Evolutionary conservation across 2,329 filamentous ascomycete genomes (phyloP), one percentile per base, ranked within the genome.

Genomic region (Hymenoscyphus linearis): DNA sequence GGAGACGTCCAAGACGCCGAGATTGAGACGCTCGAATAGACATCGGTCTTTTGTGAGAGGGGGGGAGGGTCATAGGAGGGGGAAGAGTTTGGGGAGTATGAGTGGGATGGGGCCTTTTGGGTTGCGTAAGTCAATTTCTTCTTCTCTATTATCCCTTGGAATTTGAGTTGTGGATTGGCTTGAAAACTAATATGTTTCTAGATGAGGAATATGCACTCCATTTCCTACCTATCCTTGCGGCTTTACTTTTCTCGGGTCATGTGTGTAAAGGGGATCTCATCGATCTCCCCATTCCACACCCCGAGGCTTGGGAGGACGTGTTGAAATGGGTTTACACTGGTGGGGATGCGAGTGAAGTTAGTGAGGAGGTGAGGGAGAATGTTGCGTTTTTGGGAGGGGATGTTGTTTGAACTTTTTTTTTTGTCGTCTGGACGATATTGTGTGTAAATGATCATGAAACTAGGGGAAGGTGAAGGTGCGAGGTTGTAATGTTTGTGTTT

Each of bases 261-360:
- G 76, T 86, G 25, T 72, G 73, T 14, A 75, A 76, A 26, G 79
- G 82, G 31, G 84, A 86, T 66, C 74, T 75, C 1, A 75, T 87
- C 57, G 82, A 86, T 64, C 73, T 87, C 10, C 83, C 84, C 0
- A 65, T 87, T 59, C 84, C 84, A 1, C 76, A 80, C 60, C 83
- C 84, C 0, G 77, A 79, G 57, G 79, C 75, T 7, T 87, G 84
- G 84, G 68, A 71, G 2, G 78, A 82, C 59, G 85, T 83, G 0
- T 74, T 84, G n/a, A 73, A 75, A 3, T 81, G 82, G 66, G 75
- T 83, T 27, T 86, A 85, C 68, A 83, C 79, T 0, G 80, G 80
- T 37, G 73, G 77, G 58, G 77, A 76, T 13, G 74, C 76, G 53
- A 50, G 7, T 25, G 44, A 50, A 22, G 40, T 80, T 55, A 82